Base-by-base conservation (phyloP, 768 basidiomycete genomes). In the Tylopilus sp. region DNA sequence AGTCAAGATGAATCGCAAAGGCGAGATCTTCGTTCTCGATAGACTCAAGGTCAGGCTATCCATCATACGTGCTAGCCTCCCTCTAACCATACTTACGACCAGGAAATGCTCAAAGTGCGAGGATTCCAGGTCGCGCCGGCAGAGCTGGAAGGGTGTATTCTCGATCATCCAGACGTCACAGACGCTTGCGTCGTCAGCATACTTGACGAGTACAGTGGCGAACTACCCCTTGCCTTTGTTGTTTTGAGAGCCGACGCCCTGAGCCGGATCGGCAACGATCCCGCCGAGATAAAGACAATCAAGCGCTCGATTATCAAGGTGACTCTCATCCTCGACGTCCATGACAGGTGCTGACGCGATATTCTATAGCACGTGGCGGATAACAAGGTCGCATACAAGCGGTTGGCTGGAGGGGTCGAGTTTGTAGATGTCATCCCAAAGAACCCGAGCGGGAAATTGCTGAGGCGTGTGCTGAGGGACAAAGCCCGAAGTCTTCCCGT, bases 21-120 rank as follows among this genome's bases (percentile, higher is more conserved):
- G 76, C 11, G 84, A 88, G 54, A 61, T 88, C 2, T 87, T 80
- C 59, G 72, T 90, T 23, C 79, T 90, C 12, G 88, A 90, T 64
- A 80, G 88, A 22, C 64, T 88, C 49, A 90, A 88, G 77, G 85
- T 83, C 57, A n/a, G 55, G 28, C 28, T 44, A 30, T 1, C 35
- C 3, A 3, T 30, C 17, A 20, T 25, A 11, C 20, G 40, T 17
- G 1, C 18, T 25, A 18, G 40, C 12, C 30, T 6, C 25, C 15
- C 6, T 17, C 31, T 59, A 9, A 55, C 3, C n/a, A 9, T 40
- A 11, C 33, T 49, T 3, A 2, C 28, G 15, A 1, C 1, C 49
- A 85, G 85, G 86, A 88, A 73, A 80, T 86, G 48, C 74, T 88
- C 68, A 88, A 90, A 69, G 80, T 85, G 35, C 73, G 76, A 61